Evolutionary conservation across 1,139 yeast species (phyloP).

Genomic region (Hemisphaericaspora subhashii): DNA sequence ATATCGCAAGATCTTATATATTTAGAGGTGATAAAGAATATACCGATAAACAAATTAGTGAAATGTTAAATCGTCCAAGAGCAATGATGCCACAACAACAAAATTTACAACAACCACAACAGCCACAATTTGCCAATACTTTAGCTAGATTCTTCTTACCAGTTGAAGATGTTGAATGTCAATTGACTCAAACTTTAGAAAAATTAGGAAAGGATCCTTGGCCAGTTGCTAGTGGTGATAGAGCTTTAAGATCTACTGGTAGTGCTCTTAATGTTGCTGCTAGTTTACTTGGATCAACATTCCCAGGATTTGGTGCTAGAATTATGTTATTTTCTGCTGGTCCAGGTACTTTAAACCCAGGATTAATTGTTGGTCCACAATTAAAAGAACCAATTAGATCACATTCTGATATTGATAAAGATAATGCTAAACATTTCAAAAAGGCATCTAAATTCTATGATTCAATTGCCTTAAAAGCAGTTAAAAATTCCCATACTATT

Average conservation of each 20-base stretch:
- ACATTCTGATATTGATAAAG: conserved; percentile 87
- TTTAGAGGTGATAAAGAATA: conserved; percentile 94
- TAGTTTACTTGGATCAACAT: conserved; percentile 79
- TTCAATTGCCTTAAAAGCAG: conserved; percentile 64
- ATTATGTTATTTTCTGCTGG: conserved; percentile 92
- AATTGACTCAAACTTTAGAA: conserved; percentile 78
- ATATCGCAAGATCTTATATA: conserved; percentile 78
- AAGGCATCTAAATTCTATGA: conserved; percentile 89
- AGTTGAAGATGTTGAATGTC: conserved; percentile 82
- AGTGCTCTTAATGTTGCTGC: conserved; percentile 88
- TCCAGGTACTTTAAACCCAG: conserved; percentile 94
- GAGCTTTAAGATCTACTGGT: conserved; percentile 93
- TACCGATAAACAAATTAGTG: conserved; percentile 69
- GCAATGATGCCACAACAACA: conserved; percentile 24
- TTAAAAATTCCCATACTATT: conserved; percentile 78
- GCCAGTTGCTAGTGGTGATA: conserved; percentile 84
- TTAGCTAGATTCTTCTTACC: conserved; percentile 82
- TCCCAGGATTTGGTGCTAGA: conserved; percentile 87
- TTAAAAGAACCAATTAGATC: conserved; percentile 96
- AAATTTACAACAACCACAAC: conserved; percentile 1
- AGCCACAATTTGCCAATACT: conserved; percentile 38
- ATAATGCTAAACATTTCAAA: conserved; percentile 81
- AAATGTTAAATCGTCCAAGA: conserved; percentile 62
- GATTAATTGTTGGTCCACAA: conserved; percentile 88
- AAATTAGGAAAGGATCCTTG: conserved; percentile 83